Base-by-base conservation (phyloP, 2,329 filamentous ascomycete genomes). In the Aspergillus hortae region DNA sequence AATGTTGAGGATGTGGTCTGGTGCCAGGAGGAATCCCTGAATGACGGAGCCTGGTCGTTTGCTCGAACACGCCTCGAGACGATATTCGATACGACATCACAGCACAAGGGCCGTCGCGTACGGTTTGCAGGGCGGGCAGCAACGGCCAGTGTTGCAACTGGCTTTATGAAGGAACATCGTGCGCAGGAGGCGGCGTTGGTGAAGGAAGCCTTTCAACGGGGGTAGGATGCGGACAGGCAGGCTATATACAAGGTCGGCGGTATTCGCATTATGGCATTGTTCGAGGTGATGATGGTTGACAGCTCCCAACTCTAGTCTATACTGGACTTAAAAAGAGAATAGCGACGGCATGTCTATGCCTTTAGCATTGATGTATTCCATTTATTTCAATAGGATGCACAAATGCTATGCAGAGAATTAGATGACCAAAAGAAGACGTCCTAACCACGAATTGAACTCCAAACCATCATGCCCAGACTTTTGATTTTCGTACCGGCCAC, bases 361-460 rank as follows among this genome's bases (percentile, higher is more conserved):
- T 17, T 36, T 23, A 27, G 45, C 35, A 49, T 52, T 17, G 54
- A 52, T 33, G 60, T 30, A 58, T 19, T 42, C 15, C 19, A 17
- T 42, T 17, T 38, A 17, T 38, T 38, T 38, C 35, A 38, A 38
- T 11, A 17, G 35, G 35, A 42, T 12, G 19, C 40, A 42, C 11
- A 19, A 42, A 42, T 42, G 40, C 40, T 21, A 42, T 23, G 40
- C 17, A 27, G 43, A 43, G 30, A 48, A 48, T 48, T 51, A 30
- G 23, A 41, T 25, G 46, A 44, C 35, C 35, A 40, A 46, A 51
- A 57, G 44, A 42, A 54, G 47, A 57, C 41, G 40, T 54, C 21
- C 53, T 65, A 55, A 61, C 63, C 61, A 61, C 56, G 51, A 48
- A 59, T 61, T 56, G 44, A 64, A 69, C 66, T 68, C 66, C 66